Conservation (phyloP, 202 grass and related monocot species). For the Schoenoplectus triqueter region DNA sequence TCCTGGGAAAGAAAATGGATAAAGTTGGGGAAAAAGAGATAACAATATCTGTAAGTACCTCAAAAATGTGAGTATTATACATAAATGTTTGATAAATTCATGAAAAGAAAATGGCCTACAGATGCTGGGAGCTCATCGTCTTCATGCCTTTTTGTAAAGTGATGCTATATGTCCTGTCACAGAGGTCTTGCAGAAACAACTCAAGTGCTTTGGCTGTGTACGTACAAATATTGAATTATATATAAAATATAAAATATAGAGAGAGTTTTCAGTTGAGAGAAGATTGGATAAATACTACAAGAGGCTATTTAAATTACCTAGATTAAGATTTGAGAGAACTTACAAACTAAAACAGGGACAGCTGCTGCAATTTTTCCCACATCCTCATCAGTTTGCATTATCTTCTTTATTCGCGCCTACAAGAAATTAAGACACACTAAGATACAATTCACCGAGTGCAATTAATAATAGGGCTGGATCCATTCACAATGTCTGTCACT, state of each 20-base stretch:
- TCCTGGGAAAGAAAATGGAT: conserved; percentile 57
- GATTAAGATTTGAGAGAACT: conserved; percentile 45
- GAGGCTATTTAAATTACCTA: conserved; percentile 10
- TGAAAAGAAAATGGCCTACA: conserved; percentile 58
- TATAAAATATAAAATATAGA: neutral
- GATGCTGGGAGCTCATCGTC: conserved; percentile 79
- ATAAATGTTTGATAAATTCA: conserved; percentile 35
- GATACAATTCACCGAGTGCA: neutral
- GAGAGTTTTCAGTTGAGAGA: neutral
- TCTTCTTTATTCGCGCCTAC: conserved; percentile 94
- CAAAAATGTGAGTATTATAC: neutral
- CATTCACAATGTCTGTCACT: neutral
- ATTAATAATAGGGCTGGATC: neutral
- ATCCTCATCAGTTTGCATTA: conserved; percentile 97
- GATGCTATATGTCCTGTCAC: conserved; percentile 70
- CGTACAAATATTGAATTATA: conserved; percentile 28
- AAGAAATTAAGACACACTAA: conserved; percentile 30
- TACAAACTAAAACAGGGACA: conserved; percentile 96
- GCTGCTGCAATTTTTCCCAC: conserved; percentile 87
- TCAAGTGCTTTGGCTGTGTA: conserved; percentile 93
- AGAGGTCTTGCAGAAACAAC: conserved; percentile 93
- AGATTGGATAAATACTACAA: neutral
- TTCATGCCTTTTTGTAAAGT: conserved; percentile 73
- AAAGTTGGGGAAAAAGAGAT: conserved; percentile 22
- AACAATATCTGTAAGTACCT: no score